phyloP scores from a whole-genome alignment of 495 filamentous ascomycete genomes.

The Penicillium ochrochloron region DNA sequence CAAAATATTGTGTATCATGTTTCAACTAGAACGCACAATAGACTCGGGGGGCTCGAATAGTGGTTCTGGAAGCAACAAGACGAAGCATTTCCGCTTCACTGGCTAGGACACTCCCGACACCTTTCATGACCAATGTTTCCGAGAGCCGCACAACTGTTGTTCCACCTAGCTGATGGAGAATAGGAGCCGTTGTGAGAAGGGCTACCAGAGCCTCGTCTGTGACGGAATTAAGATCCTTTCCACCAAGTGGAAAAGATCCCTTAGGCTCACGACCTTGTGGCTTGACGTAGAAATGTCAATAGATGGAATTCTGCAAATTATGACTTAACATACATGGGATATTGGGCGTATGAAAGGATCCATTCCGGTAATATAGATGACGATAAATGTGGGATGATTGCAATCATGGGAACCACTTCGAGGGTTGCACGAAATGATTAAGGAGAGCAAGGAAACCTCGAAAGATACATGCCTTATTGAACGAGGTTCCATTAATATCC shows the following conservation, averaged over 20 bases:
- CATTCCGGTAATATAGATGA: constrained; percentile 11
- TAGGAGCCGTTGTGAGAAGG: constrained; percentile 25
- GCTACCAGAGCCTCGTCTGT: constrained; percentile 22
- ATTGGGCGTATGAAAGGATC: constrained; percentile 14
- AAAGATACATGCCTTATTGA: too few relatives aligned
- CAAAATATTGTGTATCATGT: constrained; percentile 32
- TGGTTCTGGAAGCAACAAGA: constrained; percentile 21
- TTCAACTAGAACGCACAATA: constrained; percentile 26
- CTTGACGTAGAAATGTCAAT: constrained; percentile 13
- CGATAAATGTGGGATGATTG: constrained; percentile 9
- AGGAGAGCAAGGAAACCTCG: neutral
- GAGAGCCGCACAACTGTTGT: constrained; percentile 31
- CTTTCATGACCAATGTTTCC: constrained; percentile 20
- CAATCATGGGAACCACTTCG: neutral
- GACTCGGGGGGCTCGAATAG: constrained; percentile 24
- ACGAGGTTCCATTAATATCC: too few relatives aligned
- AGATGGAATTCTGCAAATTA: constrained; percentile 10
- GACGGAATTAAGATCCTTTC: constrained; percentile 18
- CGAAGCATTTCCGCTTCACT: constrained; percentile 25
- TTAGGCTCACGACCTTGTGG: constrained; percentile 13
- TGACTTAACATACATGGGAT: constrained; percentile 13
- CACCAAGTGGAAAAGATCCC: constrained; percentile 15
- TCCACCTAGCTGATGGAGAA: constrained; percentile 16
- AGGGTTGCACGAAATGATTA: neutral
- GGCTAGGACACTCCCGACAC: constrained; percentile 24